Conservation (phyloP, 768 basidiomycete genomes). For the Tricholoma saponaceum region DNA sequence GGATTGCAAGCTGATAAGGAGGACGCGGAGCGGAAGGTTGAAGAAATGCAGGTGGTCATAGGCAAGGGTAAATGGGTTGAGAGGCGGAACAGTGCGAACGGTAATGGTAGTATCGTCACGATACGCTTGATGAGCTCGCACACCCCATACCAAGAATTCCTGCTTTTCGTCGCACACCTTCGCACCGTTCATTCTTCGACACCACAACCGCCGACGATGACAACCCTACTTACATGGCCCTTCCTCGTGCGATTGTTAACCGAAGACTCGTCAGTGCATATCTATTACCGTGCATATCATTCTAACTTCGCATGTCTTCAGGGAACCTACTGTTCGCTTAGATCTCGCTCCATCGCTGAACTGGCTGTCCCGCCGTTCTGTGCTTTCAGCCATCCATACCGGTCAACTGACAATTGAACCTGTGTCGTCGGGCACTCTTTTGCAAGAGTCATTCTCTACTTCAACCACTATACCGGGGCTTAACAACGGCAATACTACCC, state of each 20-base stretch:
- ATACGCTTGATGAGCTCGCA: slow-evolving; percentile 62
- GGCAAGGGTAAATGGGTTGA: slow-evolving; percentile 71
- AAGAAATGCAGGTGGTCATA: slow-evolving; percentile 46
- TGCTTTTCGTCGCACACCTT: slow-evolving; percentile 72
- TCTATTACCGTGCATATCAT: slow-evolving; percentile 10
- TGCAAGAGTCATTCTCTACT: slow-evolving; percentile 45
- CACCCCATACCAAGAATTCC: slow-evolving; percentile 76
- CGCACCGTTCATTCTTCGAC: slow-evolving; percentile 64
- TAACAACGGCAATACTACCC: slow-evolving; percentile 39
- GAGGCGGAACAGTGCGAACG: slow-evolving; percentile 25
- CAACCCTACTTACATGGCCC: slow-evolving; percentile 71
- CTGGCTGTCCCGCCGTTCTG: slow-evolving; percentile 87
- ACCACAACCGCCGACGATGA: slow-evolving; percentile 59
- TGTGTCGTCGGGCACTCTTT: slow-evolving; percentile 54
- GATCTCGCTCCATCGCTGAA: slow-evolving; percentile 93
- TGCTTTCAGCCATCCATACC: slow-evolving; percentile 79
- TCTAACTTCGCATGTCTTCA: slow-evolving; percentile 25
- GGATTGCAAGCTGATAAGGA: slow-evolving; percentile 64
- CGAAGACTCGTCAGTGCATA: slow-evolving; percentile 78
- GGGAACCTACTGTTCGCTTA: slow-evolving; percentile 89
- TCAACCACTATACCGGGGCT: slow-evolving; percentile 43
- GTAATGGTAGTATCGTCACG: slow-evolving; percentile 24
- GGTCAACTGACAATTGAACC: slow-evolving; percentile 91
- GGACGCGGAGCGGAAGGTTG: slow-evolving; percentile 46
- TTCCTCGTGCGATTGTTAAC: slow-evolving; percentile 70